Evolutionary conservation across 2,329 filamentous ascomycete genomes (phyloP), one percentile per base, ranked within the genome.

Genomic region (Fusarium neocosmosporiellum): DNA sequence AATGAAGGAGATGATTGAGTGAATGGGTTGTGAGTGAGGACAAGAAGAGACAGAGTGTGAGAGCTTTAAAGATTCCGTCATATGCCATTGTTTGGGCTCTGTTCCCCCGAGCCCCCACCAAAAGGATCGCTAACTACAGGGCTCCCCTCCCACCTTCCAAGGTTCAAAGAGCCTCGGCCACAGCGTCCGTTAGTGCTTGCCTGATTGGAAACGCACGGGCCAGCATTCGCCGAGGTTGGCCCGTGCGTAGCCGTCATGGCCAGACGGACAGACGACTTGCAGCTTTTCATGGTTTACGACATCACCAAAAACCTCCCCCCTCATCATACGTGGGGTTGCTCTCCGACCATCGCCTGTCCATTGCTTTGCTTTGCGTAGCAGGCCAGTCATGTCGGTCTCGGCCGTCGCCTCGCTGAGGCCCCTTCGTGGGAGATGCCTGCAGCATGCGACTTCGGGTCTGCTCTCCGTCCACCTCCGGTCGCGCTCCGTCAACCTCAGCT

Each of bases 381-480:
- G 48, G 58, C 58, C 65, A 59, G 54, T 31, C 60, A 83, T 83
- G 82, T 80, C 81, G 34, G 74, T 80, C 46, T 78, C 80, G 55
- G 79, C 77, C 33, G 66, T 79, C 41, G 81, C 80, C 64, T 81
- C 80, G 34, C 69, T 83, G 70, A 76, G 81, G 74, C 81, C 79
- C 16, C 64, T 81, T n/a, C 70, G 70, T 14, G 71, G 76, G 31
- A 77, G 66, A 66, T 83, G 80, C 48, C 67, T 80, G 50, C 78
- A 76, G 39, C 72, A 75, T 67, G 70, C 78, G 22, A 68, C 75
- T 43, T 71, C 77, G 9, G 80, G 79, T 50, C 59, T 83, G 37
- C 72, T 83, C 27, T 80, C 79, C 16, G 67, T 83, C 36, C 81
- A 77, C n/a, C 63, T 83, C 41, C 70, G 69, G 46, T 79, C 81